A percentile compares a stretch with the other conserved stretches of the same genome.
Conservation (phyloP, 164 flowering plant species). For the Pachysandra terminalis region DNA sequence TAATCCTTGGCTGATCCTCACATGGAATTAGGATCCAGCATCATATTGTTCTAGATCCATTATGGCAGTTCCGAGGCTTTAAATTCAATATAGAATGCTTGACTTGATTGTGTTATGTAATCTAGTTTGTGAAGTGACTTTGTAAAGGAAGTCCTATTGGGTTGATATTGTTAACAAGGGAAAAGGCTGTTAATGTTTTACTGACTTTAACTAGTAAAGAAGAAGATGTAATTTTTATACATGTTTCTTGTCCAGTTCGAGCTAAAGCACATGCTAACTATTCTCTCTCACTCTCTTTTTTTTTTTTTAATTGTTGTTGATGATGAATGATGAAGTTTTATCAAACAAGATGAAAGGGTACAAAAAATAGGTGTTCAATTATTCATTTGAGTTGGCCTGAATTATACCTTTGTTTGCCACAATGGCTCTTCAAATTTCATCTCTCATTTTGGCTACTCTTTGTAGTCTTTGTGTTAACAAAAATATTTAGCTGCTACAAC, state of each 20-base stretch:
- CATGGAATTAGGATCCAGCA: not conserved
- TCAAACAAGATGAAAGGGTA: too few species aligned
- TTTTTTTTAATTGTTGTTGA: too few species aligned
- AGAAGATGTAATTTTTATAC: not conserved
- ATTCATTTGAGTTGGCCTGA: not conserved
- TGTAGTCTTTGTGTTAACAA: not conserved
- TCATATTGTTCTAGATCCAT: not conserved
- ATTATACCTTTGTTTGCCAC: too few species aligned
- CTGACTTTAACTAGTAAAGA: not conserved
- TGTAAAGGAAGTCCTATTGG: too few species aligned
- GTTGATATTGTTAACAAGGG: not conserved
- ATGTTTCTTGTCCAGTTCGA: not conserved
- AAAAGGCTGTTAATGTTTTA: not conserved
- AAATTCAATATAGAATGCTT: not conserved
- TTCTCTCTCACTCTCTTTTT: too few species aligned
- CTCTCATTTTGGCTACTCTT: not conserved
- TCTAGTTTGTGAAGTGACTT: too few species aligned
- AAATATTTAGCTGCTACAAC: not conserved
- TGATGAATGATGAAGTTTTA: too few species aligned
- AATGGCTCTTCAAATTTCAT: too few species aligned
- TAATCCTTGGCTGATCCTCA: not conserved
- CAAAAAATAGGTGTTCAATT: too few species aligned
- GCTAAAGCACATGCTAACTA: not conserved
- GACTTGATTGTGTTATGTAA: not conserved
- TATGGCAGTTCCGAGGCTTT: constrained; percentile 7